A percentile compares a stretch with the other conserved stretches of the same genome.
These are phyloP conservation scores for Botryotinia narcissicola DNA, from an alignment of 2,329 filamentous ascomycete genomes.

Conservation along the genomic window DNA sequence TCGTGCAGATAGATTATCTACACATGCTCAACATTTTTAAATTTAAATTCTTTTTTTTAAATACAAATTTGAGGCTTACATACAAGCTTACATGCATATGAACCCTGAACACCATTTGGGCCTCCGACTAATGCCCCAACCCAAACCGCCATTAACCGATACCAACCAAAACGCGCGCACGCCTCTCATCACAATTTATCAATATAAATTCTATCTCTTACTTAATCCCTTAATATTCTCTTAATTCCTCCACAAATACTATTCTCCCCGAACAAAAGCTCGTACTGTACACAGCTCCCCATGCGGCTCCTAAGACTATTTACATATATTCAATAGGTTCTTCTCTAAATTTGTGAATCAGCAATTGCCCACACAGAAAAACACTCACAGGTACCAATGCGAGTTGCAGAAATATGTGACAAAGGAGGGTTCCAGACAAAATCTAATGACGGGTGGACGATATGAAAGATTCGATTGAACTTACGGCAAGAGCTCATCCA, in stretches of 20 bases:
- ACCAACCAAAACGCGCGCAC: neutral
- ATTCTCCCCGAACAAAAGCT: neutral
- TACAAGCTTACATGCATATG: conserved; percentile 14
- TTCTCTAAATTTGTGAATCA: conserved; percentile 44
- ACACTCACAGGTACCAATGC: neutral
- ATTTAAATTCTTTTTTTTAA: neutral
- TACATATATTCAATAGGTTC: conserved; percentile 73
- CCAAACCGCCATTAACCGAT: conserved; percentile 5
- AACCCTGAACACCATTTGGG: conserved; percentile 6
- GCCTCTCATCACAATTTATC: conserved; percentile 12
- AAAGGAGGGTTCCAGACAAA: neutral
- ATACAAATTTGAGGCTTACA: conserved; percentile 13
- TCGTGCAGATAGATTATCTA: neutral
- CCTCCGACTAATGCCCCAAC: conserved; percentile 2
- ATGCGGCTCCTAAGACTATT: conserved; percentile 21
- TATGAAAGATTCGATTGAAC: neutral
- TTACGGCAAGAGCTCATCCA: conserved; percentile 63
- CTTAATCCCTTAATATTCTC: neutral
- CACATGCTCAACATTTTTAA: neutral
- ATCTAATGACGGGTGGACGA: neutral
- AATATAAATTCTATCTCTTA: neutral
- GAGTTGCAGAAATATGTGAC: neutral
- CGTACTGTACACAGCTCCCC: neutral
- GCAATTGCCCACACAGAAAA: neutral
- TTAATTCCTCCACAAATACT: neutral